Base-by-base conservation (phyloP, 352 stramenopile species). In the Phytophthora hibernalis region DNA sequence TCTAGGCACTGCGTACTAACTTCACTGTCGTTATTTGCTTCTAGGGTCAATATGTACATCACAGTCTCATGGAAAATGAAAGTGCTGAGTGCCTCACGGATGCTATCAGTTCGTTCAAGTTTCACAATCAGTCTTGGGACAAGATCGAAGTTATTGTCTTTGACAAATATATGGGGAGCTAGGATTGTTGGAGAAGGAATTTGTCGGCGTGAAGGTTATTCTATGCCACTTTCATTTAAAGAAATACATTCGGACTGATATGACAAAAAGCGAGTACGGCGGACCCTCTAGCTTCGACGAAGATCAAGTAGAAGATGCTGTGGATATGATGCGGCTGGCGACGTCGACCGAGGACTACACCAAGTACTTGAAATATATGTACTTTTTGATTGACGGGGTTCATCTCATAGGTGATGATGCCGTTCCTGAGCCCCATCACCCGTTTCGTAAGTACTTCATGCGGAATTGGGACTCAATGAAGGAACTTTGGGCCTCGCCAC, bases 51-150 rank as follows among this genome's bases (percentile, higher is more conserved):
- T 54, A 43, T 11, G 48, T 43, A 16, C 48, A 54, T 22, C 48
- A 54, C 11, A 43, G 28, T n/a, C 48, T 54, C 48, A 54, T 42
- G 24, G 48, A 43, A n/a, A 54, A 54, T 42, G 48, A 54, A 28
- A 54, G 28, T 42, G 28, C 28, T 7, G 48, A 54, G 28, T 54
- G 28, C 9, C 48, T 43, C 26, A 54, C 48, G 24, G 48, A 54
- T 42, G 48, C 26, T 12, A 40, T 54, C 9, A 37, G 16, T 24
- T 54, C 48, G 6, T 28, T 54, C 28, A 54, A 54, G 26, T 42
- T 54, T 42, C 4, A 16, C 26, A 54, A 54, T 24, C 48, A 24
- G 16, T 37, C 48, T 1, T 54, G 48, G 28, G 28, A 54, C 5
- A 28, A 42, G 20, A 42, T 42, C 20, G 24, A 5, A 28, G 5